These are phyloP conservation scores for Phytophthora brassicae DNA, from an alignment of 352 stramenopile genomes.

Conservation along the genomic window DNA sequence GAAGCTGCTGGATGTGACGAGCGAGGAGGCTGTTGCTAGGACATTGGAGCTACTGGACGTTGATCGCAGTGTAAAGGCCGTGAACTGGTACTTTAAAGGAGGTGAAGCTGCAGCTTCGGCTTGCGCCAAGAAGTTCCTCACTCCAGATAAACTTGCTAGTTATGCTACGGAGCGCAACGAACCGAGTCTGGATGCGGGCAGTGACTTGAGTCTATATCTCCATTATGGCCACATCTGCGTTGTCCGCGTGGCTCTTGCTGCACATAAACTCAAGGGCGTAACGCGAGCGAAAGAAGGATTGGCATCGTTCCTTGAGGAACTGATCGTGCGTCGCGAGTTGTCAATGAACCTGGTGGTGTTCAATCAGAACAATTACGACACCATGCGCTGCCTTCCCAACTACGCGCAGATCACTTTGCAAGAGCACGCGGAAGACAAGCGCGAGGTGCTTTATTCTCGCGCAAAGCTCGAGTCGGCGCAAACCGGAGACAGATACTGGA, in stretches of 20 bases:
- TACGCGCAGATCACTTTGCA: conserved; percentile 94
- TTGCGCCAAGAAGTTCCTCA: conserved; percentile 89
- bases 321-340: conserved; percentile 96
- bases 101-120: conserved; percentile 66
- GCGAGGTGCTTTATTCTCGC: conserved; percentile 91
- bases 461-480: conserved; percentile 90
- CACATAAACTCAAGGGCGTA: conserved; percentile 71
- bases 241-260: conserved; percentile 62
- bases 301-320: conserved; percentile 96
- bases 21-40: conserved; percentile 24
- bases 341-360: conserved; percentile 98
- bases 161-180: conserved; percentile 93
- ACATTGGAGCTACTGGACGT: conserved; percentile 60
- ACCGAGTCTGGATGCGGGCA: conserved; percentile 91
- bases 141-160: conserved; percentile 58
- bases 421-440: conserved; percentile 83
- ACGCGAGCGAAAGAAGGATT: conserved; percentile 67
- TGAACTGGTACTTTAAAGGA: conserved; percentile 59
- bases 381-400: conserved; percentile 78
- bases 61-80: conserved; percentile 54
- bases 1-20: conserved; percentile 45
- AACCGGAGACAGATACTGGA: conserved; percentile 98
- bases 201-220: conserved; percentile 92
- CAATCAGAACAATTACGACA: conserved; percentile 96
- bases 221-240: conserved; percentile 91